These are phyloP conservation scores for Talaromyces thailandensis DNA, from an alignment of 495 filamentous ascomycete species.

Conservation along the genomic window DNA sequence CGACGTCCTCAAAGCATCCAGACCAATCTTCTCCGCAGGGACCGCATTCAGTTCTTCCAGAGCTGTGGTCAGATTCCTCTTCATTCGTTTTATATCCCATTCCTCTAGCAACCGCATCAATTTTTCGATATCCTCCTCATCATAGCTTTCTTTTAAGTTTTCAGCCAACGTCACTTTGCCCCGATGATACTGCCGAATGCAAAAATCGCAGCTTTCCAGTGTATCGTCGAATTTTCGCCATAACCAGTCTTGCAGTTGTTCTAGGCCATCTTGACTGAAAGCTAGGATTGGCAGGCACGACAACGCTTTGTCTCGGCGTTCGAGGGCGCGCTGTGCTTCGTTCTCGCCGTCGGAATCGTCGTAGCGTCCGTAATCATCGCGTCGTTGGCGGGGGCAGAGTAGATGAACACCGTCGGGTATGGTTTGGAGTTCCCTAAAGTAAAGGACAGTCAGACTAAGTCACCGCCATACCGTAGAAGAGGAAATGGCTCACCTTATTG, in stretches of 20 bases:
- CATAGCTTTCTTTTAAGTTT: conserved; percentile 50
- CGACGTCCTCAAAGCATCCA: conserved; percentile 37
- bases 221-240: conserved; percentile 40
- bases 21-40: conserved; percentile 36
- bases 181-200: conserved; percentile 73
- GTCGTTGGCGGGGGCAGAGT: conserved; percentile 38
- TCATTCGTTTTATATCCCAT: conserved; percentile 55
- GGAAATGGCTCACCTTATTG: conserved; percentile 24
- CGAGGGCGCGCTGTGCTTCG: conserved; percentile 36
- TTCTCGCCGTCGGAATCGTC: conserved; percentile 33
- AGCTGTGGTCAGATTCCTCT: conserved; percentile 41
- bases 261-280: conserved; percentile 52
- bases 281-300: conserved; percentile 60
- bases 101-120: conserved; percentile 48
- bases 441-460: background rate
- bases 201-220: conserved; percentile 66
- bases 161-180: conserved; percentile 54
- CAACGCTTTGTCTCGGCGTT: conserved; percentile 48
- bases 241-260: conserved; percentile 50
- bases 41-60: conserved; percentile 36
- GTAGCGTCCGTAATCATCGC: conserved; percentile 46
- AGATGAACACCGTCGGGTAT: conserved; percentile 39
- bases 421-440: conserved; percentile 31
- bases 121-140: conserved; percentile 51
- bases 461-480: background rate